phyloP scores from a whole-genome alignment of 805 yeast genomes.

The Ogataea trehaloabstinens region DNA sequence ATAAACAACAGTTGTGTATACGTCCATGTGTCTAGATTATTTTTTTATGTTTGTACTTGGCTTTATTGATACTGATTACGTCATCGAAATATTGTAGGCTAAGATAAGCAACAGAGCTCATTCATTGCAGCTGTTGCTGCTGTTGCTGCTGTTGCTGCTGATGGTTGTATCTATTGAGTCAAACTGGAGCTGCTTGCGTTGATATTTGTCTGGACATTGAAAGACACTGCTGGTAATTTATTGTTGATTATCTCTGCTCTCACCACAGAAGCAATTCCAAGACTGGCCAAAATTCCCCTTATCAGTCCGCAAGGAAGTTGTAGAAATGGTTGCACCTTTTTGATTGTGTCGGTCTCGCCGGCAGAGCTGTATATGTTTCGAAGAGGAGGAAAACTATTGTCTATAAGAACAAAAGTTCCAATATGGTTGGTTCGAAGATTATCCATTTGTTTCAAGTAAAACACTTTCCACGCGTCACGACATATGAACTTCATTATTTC shows the following conservation, averaged over 20 bases:
- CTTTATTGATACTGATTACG: too few species aligned
- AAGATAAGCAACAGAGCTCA: too few species aligned
- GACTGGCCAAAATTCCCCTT: constrained; percentile 64
- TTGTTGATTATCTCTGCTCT: constrained; percentile 52
- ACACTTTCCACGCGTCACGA: constrained; percentile 81
- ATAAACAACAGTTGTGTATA: too few species aligned
- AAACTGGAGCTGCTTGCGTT: constrained; percentile 1
- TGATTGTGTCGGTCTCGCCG: constrained; percentile 43
- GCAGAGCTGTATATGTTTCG: constrained; percentile 45
- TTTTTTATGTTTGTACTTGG: too few species aligned
- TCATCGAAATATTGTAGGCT: too few species aligned
- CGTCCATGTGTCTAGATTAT: too few species aligned
- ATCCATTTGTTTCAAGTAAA: constrained; percentile 86
- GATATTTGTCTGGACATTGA: constrained; percentile 59
- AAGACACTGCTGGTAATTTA: constrained; percentile 65
- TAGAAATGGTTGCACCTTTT: constrained; percentile 47
- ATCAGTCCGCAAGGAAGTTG: constrained; percentile 78
- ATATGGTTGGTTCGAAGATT: constrained; percentile 89
- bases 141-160: too few species aligned
- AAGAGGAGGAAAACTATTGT: constrained; percentile 58
- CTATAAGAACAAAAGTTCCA: constrained; percentile 77
- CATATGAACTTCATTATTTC: constrained; percentile 91
- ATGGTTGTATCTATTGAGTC: too few species aligned
- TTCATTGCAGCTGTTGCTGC: too few species aligned
- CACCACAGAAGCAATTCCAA: constrained; percentile 67